Percentiles rank a stretch among this genome's conserved stretches.
phyloP scores from a whole-genome alignment of 768 basidiomycete species.

The Boletus rubescentipes region DNA sequence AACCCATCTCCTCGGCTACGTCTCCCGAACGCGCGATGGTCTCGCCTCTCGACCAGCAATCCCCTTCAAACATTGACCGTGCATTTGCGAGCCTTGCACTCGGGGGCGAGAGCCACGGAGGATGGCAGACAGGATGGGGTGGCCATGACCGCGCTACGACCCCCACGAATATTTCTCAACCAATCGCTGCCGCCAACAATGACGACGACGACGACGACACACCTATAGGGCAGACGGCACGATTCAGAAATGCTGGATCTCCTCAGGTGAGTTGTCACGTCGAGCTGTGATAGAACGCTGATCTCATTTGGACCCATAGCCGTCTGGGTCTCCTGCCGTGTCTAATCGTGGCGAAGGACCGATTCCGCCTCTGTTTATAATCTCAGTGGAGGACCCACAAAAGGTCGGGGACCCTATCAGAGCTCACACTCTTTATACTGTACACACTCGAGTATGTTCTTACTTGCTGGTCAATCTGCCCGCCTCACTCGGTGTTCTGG shows the following conservation, averaged over 20 bases:
- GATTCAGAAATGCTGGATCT: constrained; percentile 30
- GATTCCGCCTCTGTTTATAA: constrained; percentile 71
- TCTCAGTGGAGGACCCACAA: constrained; percentile 96
- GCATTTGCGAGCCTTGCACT: constrained; percentile 46
- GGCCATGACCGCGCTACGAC: constrained; percentile 29
- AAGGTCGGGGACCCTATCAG: constrained; percentile 96
- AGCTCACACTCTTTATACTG: constrained; percentile 94
- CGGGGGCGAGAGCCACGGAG: constrained; percentile 45
- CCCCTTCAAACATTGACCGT: constrained; percentile 24
- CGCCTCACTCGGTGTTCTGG: not conserved
- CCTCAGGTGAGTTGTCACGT: constrained; percentile 17
- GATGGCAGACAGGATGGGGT: constrained; percentile 55
- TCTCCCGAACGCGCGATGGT: constrained; percentile 29
- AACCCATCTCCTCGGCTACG: constrained; percentile 12
- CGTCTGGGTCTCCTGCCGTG: constrained; percentile 13
- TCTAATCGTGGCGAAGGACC: constrained; percentile 39
- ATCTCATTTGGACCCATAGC: constrained; percentile 7
- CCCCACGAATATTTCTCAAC: constrained; percentile 21
- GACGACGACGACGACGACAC: constrained; percentile 64
- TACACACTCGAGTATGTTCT: constrained; percentile 73
- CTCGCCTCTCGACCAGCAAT: constrained; percentile 31
- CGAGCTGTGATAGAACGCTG: not conserved
- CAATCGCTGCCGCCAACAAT: constrained; percentile 21
- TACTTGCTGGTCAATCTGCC: not conserved
- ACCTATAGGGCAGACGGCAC: constrained; percentile 52